These are phyloP conservation scores for Geotrichum histeridarum DNA, from an alignment of 1,139 yeast genomes.

Conservation along the genomic window DNA sequence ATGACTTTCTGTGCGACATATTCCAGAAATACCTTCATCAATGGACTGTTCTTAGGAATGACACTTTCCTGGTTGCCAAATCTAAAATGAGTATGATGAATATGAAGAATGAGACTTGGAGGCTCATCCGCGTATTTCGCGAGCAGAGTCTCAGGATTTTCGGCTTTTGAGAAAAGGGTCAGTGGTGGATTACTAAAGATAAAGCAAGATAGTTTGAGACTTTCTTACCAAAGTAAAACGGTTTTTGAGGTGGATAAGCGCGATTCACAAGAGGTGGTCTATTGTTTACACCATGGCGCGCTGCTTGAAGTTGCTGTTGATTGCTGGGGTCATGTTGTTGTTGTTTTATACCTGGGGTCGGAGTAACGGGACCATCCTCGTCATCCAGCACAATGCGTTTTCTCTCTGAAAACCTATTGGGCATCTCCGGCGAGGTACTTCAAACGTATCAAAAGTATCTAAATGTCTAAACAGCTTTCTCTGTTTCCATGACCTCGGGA, in stretches of 20 bases:
- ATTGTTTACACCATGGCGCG: background rate
- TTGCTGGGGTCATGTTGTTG: slow-evolving; percentile 2
- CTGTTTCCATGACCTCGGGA: too few relatives aligned
- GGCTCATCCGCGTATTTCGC: slow-evolving; percentile 72
- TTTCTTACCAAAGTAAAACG: slow-evolving; percentile 13
- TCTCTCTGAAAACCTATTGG: slow-evolving; percentile 26
- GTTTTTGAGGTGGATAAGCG: slow-evolving; percentile 15
- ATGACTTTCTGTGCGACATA: slow-evolving; percentile 77
- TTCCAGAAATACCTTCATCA: slow-evolving; percentile 65
- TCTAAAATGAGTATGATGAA: slow-evolving; percentile 82
- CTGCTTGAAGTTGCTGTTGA: too few relatives aligned
- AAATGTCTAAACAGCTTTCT: too few relatives aligned
- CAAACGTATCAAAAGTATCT: background rate
- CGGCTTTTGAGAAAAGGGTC: slow-evolving; percentile 40
- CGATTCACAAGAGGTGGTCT: slow-evolving; percentile 2
- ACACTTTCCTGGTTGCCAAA: slow-evolving; percentile 74
- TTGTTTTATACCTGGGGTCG: slow-evolving; percentile 7
- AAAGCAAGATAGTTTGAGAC: too few relatives aligned
- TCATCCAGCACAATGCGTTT: slow-evolving; percentile 33
- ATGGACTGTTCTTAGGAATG: slow-evolving; percentile 75
- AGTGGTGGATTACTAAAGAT: too few relatives aligned
- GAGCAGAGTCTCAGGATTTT: slow-evolving; percentile 68
- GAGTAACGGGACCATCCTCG: slow-evolving; percentile 24
- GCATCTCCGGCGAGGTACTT: slow-evolving; percentile 9
- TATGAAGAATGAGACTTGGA: slow-evolving; percentile 81